Evolutionary conservation across 805 yeast species (phyloP).

Genomic region (Wickerhamomyces xylosicus): DNA sequence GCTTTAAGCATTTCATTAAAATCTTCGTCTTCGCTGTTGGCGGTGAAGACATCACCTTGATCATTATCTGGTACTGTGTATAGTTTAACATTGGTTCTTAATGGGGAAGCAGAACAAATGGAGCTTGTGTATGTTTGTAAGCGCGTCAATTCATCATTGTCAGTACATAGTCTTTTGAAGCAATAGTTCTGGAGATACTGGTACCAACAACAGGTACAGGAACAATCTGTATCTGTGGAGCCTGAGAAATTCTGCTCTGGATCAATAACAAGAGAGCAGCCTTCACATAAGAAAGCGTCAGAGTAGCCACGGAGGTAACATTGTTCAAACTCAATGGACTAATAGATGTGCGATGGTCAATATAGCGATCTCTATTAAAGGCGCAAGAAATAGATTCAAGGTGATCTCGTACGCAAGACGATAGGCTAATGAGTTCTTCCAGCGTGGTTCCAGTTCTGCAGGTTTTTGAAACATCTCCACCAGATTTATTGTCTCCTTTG

Average conservation of each 20-base stretch:
- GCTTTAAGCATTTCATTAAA: not conserved
- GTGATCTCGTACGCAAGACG: slow-evolving; percentile 10
- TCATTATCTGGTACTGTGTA: slow-evolving; percentile 2
- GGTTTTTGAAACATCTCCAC: slow-evolving; percentile 1
- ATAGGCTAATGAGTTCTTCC: slow-evolving; percentile 3
- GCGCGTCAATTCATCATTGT: slow-evolving; percentile 8
- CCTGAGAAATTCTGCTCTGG: not conserved
- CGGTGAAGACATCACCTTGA: not conserved
- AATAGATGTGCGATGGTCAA: no score
- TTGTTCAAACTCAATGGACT: slow-evolving; percentile 9
- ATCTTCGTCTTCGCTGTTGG: not conserved
- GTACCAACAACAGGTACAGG: slow-evolving; percentile 17
- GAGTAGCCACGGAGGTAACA: slow-evolving; percentile 15
- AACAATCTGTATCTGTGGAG: slow-evolving; percentile 12
- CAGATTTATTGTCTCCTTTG: not conserved
- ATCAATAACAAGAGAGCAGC: slow-evolving; percentile 13
- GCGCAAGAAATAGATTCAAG: not conserved
- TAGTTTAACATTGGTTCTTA: slow-evolving; percentile 9
- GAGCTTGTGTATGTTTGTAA: slow-evolving; percentile 4
- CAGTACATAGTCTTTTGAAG: slow-evolving; percentile 14
- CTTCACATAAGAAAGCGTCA: slow-evolving; percentile 17
- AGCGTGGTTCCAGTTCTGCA: slow-evolving; percentile 1
- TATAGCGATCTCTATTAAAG: no score
- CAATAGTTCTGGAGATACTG: slow-evolving; percentile 17
- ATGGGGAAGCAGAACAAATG: slow-evolving; percentile 10